phyloP scores from a whole-genome alignment of 1,139 yeast genomes.

The Zygosaccharomyces pseudobailii region DNA sequence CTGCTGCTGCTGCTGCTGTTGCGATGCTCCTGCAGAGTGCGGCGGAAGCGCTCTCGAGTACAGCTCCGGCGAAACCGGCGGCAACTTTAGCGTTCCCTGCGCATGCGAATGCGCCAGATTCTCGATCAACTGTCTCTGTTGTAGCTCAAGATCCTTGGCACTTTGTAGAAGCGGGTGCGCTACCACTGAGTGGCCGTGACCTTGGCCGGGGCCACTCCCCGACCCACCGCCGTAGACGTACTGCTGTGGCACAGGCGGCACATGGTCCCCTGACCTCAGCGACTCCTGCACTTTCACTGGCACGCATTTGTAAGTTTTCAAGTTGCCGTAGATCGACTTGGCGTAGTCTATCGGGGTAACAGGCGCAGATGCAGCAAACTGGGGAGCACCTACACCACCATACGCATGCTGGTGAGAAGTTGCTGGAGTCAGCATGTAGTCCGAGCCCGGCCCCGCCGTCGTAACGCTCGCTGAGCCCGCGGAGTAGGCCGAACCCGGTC shows the following conservation, averaged over 20 bases:
- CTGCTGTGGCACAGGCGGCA: conserved; percentile 3
- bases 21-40: background rate
- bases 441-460: background rate
- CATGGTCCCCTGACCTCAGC: background rate
- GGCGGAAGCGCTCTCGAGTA: conserved; percentile 5
- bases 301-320: conserved; percentile 29
- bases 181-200: background rate
- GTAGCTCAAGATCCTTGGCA: conserved; percentile 22
- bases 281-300: conserved; percentile 26
- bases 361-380: conserved; percentile 12
- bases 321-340: conserved; percentile 27
- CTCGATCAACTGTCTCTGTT: conserved; percentile 24
- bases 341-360: conserved; percentile 30
- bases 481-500: background rate
- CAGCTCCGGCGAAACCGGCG: conserved; percentile 12
- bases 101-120: conserved; percentile 7
- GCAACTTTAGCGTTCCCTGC: conserved; percentile 7
- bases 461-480: background rate
- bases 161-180: conserved; percentile 14
- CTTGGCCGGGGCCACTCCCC: background rate
- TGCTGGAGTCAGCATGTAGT: conserved; percentile 3
- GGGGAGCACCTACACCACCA: background rate
- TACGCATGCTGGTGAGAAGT: background rate
- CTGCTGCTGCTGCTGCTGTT: conserved; percentile 3
- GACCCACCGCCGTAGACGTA: conserved; percentile 5